These are phyloP conservation scores for Wickerhamomyces ciferrii DNA, from an alignment of 805 yeast genomes.

Conservation along the genomic window DNA sequence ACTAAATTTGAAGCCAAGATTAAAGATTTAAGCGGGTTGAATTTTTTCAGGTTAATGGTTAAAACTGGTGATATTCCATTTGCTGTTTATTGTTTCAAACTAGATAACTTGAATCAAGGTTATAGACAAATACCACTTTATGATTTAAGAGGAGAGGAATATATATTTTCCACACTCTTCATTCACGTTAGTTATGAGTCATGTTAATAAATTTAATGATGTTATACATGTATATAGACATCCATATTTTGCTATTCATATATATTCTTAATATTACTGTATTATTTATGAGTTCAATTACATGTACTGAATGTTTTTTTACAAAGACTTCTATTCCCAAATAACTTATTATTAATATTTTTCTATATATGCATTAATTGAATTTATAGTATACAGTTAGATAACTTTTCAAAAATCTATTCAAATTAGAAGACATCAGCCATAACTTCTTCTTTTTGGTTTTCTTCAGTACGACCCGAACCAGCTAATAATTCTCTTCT, in stretches of 20 bases:
- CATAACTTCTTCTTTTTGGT: conserved; percentile 25
- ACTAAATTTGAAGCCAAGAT: conserved; percentile 38
- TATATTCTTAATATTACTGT: no score
- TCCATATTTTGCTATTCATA: not conserved
- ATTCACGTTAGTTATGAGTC: conserved; percentile 23
- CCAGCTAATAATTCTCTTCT: conserved; percentile 93
- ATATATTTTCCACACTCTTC: conserved; percentile 52
- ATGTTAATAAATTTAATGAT: not conserved
- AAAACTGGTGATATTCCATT: conserved; percentile 36
- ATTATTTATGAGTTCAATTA: no score
- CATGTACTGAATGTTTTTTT: no score
- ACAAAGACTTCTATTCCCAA: no score
- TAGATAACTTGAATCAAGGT: conserved; percentile 67
- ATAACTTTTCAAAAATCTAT: not conserved
- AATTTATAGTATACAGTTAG: not conserved
- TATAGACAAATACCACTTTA: conserved; percentile 77
- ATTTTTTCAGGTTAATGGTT: conserved; percentile 51
- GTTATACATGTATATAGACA: not conserved
- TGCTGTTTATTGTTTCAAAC: conserved; percentile 58
- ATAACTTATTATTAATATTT: not conserved
- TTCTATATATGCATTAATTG: not conserved
- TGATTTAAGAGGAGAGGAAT: conserved; percentile 79
- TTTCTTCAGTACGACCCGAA: conserved; percentile 45
- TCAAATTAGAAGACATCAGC: conserved; percentile 21
- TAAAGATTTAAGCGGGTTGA: conserved; percentile 36